phyloP scores from a whole-genome alignment of 2,329 filamentous ascomycete species.

The Talaromyces sp. region DNA sequence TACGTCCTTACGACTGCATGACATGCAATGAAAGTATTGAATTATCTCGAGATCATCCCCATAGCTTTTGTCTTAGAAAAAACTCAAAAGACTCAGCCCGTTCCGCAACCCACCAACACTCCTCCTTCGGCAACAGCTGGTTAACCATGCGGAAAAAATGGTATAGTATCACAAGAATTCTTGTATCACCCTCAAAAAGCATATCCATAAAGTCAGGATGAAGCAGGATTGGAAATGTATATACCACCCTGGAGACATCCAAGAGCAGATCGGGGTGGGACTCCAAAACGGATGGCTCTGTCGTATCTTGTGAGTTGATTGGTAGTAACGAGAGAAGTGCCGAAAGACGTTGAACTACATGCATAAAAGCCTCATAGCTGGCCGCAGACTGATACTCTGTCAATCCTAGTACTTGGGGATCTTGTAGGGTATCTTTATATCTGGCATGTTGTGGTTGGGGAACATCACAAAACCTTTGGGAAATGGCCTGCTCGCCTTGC shows the following conservation, averaged over 20 bases:
- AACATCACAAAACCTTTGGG: background rate
- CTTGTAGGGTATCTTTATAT: background rate
- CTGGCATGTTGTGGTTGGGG: background rate
- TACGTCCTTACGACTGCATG: background rate
- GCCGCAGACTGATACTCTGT: background rate
- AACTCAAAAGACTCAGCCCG: background rate
- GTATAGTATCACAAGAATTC: slow-evolving; percentile 3
- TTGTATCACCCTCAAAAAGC: slow-evolving; percentile 4
- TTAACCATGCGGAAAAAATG: slow-evolving; percentile 10
- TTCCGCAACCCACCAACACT: slow-evolving; percentile 10
- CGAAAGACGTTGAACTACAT: slow-evolving; percentile 8
- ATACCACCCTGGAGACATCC: slow-evolving; percentile 7
- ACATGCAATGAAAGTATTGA: background rate
- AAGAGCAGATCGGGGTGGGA: background rate
- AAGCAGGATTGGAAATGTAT: slow-evolving; percentile 7
- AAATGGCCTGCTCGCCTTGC: background rate
- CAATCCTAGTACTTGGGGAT: background rate
- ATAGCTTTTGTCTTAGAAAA: slow-evolving; percentile 3
- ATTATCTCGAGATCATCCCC: background rate
- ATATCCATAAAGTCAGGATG: background rate
- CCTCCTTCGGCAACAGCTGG: background rate
- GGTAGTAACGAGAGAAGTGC: slow-evolving; percentile 10
- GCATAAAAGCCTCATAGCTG: background rate
- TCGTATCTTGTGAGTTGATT: background rate
- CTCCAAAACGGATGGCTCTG: background rate